Conservation (phyloP, 106 monocot genomes). For the Platanthera zijinensis region DNA sequence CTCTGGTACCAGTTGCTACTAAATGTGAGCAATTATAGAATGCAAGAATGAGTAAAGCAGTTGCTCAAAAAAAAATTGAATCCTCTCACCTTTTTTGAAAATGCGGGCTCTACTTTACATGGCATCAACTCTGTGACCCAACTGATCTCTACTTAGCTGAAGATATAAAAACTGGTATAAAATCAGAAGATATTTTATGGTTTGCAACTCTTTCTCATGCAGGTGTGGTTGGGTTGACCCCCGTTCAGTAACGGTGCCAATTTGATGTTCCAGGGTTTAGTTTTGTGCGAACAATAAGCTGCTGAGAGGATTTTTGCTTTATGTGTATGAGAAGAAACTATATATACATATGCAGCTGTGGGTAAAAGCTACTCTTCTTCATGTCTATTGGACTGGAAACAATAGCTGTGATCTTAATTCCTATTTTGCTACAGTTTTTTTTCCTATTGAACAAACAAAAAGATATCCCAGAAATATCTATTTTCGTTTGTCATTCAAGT, state of each 20-base stretch:
- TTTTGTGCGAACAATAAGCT: slow-evolving; percentile 1
- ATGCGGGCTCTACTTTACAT: too few species aligned
- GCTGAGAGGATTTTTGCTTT: neutral
- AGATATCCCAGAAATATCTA: too few species aligned
- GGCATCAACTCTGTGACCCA: too few species aligned
- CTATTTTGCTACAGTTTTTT: too few species aligned
- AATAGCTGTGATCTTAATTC: neutral
- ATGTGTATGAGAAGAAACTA: neutral
- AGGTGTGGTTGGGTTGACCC: slow-evolving; percentile 11
- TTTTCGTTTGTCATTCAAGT: too few species aligned
- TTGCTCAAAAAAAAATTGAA: too few species aligned
- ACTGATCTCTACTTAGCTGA: neutral
- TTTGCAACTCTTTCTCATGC: neutral
- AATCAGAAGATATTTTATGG: neutral
- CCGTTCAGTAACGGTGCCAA: neutral
- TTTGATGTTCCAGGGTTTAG: neutral
- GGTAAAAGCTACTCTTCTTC: neutral
- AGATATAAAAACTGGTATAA: neutral
- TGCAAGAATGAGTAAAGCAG: too few species aligned
- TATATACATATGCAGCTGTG: neutral
- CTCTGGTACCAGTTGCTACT: too few species aligned
- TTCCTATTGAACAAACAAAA: too few species aligned
- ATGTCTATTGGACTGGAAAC: neutral
- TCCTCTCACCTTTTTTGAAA: too few species aligned
- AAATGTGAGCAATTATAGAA: too few species aligned